Percentiles rank a stretch among this genome's conserved stretches.
Conservation (phyloP, 371 early-diverging fungal genomes). For the Chytridium lagenaria region DNA sequence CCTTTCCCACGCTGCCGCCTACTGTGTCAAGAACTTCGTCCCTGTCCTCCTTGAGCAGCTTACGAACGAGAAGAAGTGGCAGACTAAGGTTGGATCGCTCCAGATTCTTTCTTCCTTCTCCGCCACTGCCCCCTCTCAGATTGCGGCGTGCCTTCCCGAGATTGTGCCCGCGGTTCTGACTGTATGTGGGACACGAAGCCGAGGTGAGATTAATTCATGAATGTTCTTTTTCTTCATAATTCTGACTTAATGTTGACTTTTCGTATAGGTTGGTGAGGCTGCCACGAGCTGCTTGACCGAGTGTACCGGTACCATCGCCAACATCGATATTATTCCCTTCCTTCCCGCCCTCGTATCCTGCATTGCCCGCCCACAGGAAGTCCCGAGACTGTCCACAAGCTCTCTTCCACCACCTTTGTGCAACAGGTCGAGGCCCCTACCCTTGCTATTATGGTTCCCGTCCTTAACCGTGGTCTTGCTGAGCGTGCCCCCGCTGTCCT, state of each 20-base stretch:
- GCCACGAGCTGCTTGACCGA: conserved; percentile 65
- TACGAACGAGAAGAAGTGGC: conserved; percentile 77
- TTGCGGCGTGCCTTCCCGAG: conserved; percentile 49
- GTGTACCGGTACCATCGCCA: conserved; percentile 75
- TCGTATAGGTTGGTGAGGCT: conserved; percentile 35
- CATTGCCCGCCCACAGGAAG: conserved; percentile 78
- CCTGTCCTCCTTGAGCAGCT: conserved; percentile 70
- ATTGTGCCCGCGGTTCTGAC: conserved; percentile 55
- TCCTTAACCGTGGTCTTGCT: conserved; percentile 76
- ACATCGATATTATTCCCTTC: conserved; percentile 78
- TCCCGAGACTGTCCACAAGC: conserved; percentile 72
- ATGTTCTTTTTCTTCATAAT: too few species aligned
- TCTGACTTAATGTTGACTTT: background rate
- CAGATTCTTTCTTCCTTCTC: conserved; percentile 65
- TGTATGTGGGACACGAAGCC: conserved; percentile 52
- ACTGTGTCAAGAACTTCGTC: conserved; percentile 52
- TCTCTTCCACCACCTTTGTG: conserved; percentile 82
- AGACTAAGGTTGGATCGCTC: conserved; percentile 76
- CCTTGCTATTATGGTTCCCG: conserved; percentile 81
- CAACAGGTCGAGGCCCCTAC: conserved; percentile 79
- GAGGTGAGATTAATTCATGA: conserved; percentile 39
- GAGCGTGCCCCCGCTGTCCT: conserved; percentile 53
- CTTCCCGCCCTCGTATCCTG: conserved; percentile 71
- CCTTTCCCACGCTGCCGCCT: conserved; percentile 44
- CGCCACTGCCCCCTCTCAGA: conserved; percentile 59